Percentiles rank a stretch among this genome's conserved stretches.
Evolutionary conservation across 73 alveolate species (phyloP).

Genomic region (Symbiodinium pilosum): DNA sequence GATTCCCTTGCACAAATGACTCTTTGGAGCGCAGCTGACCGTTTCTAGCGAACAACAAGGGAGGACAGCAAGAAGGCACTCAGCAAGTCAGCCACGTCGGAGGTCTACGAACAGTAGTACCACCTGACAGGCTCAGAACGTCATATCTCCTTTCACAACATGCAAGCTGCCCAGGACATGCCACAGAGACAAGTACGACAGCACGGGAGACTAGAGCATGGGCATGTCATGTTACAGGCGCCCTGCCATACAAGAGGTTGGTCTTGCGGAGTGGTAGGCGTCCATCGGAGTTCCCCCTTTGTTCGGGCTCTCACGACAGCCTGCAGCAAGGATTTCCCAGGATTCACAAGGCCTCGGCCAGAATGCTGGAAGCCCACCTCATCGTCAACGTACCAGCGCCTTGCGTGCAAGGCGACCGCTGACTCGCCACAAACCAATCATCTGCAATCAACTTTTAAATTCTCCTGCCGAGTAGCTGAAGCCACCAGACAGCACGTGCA

Average conservation of each 20-base stretch:
- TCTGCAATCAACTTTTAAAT: background rate
- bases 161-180: no score
- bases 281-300: conserved; percentile 88
- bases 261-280: conserved; percentile 42
- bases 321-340: no score
- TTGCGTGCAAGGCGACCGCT: background rate
- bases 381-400: conserved; percentile 93
- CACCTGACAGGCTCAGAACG: no score
- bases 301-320: conserved; percentile 70
- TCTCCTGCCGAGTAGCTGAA: conserved; percentile 20
- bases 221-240: background rate
- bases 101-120: background rate
- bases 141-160: no score
- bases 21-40: no score
- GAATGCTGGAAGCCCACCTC: background rate
- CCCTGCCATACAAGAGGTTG: conserved; percentile 42
- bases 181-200: no score
- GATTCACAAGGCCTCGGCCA: no score
- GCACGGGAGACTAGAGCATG: no score
- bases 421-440: background rate
- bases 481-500: conserved; percentile 32
- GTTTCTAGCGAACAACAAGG: no score
- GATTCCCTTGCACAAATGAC: background rate
- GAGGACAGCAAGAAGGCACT: no score
- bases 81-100: background rate